Evolutionary conservation across 78 protist genomes (phyloP), one percentile per base, ranked within the genome.

Genomic region (Cavenderia fasciculata): DNA sequence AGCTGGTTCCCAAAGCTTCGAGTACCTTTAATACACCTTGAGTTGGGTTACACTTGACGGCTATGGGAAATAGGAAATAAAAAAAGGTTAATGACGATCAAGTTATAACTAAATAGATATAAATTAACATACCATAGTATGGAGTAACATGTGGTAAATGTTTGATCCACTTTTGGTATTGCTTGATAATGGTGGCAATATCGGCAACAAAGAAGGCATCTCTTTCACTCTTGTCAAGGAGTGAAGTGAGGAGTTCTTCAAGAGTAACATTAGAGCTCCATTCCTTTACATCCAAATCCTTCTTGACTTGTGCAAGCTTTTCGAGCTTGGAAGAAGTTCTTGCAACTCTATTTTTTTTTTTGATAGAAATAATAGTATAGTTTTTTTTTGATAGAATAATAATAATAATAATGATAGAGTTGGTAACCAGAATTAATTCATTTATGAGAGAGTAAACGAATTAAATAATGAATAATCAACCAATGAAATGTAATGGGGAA

Each of bases 21-120:
- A 97, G 87, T 8, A 86, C 94, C 66, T 71, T 56, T 41, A 96
- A 27, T 52, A 97, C 49, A 52, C 69, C 87, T 43, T 68, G 33
- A 52, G 93, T 94, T 33, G 94, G 94, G 76, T 95, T 96, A 93
- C 99, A 97, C 77, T 97, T 97, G 77, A 95, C 87, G 16, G 99
- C 97, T n/a, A n/a, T n/a, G n/a, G n/a, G n/a, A n/a, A n/a, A n/a
- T n/a, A n/a, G n/a, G 16, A 14, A 43, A 16, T 19, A 57, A n/a
- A 63, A 19, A n/a, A 63, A 63, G 70, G n/a, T 19, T 43, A 63
- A 19, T n/a, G n/a, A 63, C 31, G 19, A 63, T 63, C 21, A 63
- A 63, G 31, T 19, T 63, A 63, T 23, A 46, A 19, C 19, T 19
- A 63, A 19, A 19, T n/a, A 21, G 19, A 63, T 63, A 63, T 46